phyloP scores from a whole-genome alignment of 1,139 yeast genomes.

The Suhomyces bokatorum region DNA sequence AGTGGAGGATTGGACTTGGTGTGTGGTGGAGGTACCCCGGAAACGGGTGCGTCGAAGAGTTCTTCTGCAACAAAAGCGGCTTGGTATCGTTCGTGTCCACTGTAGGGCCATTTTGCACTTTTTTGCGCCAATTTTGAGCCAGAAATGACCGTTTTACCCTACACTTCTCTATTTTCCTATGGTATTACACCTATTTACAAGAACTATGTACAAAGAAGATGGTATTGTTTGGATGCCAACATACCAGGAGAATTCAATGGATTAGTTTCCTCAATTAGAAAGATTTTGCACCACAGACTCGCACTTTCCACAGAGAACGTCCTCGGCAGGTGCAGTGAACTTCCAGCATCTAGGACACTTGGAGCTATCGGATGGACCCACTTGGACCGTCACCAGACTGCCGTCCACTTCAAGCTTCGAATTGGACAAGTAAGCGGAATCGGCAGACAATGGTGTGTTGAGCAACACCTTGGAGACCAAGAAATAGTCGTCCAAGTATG shows the following conservation, averaged over 20 bases:
- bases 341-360: slow-evolving; percentile 98
- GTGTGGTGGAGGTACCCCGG: neutral
- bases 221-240: no score
- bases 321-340: slow-evolving; percentile 52
- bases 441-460: slow-evolving; percentile 15
- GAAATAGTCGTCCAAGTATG: slow-evolving; percentile 55
- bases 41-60: no score
- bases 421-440: neutral
- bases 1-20: neutral
- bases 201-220: neutral
- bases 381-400: slow-evolving; percentile 32
- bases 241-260: no score
- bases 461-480: slow-evolving; percentile 61
- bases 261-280: neutral
- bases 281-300: slow-evolving; percentile 29
- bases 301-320: slow-evolving; percentile 69
- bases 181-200: slow-evolving; percentile 3
- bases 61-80: no score
- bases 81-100: no score
- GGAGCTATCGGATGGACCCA: slow-evolving; percentile 44
- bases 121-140: no score
- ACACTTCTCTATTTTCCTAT: no score
- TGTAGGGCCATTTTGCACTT: no score
- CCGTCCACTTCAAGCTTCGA: slow-evolving; percentile 24
- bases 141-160: no score